Base-by-base conservation (phyloP, 2,329 filamentous ascomycete species). In the Verticillium nubilum region DNA sequence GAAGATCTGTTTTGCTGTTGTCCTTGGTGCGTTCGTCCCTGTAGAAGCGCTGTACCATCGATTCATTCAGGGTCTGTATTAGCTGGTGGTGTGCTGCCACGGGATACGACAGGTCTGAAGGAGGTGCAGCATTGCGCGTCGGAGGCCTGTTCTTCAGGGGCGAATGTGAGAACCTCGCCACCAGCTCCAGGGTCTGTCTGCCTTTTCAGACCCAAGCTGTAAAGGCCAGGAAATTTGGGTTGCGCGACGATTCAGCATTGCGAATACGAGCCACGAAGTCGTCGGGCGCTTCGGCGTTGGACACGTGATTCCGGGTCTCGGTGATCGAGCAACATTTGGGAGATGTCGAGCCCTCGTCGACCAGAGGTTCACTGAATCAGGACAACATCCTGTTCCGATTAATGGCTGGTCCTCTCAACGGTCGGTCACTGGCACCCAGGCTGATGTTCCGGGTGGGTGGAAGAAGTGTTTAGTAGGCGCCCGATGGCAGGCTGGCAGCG, bases 41-140 rank as follows among this genome's bases (percentile, higher is more conserved):
- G 25, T 42, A 31, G 35, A 25, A 54, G 27, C n/a, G 58, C 55
- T 27, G 27, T 35, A 23, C 42, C 54, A 23, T 23, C 52, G 25
- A 54, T 28, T 54, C 52, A 25, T 61, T 55, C 19, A 61, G 57
- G 31, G 37, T 52, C 54, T 58, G 61, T 60, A 60, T 58, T 57
- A 33, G 57, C 60, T 61, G 35, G 54, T 27, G 17, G 15, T 27
- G 52, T 26, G 28, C 55, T 42, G 42, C 37, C 37, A 56, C 52
- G 17, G 37, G 60, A 56, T 19, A 52, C 59, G 6, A 27, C 59
- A 58, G 52, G 29, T 27, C 15, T n/a, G 27, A 26, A 31, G 27
- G 54, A 52, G 57, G 57, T 52, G 50, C 13, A 54, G 52, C 35
- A 29, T 47, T 31, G 17, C 9, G 19, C 50, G 54, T 33, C 15